Evolutionary conservation across 169 alveolate genomes (phyloP).

Genomic region (Cryptosporidium meleagridis): DNA sequence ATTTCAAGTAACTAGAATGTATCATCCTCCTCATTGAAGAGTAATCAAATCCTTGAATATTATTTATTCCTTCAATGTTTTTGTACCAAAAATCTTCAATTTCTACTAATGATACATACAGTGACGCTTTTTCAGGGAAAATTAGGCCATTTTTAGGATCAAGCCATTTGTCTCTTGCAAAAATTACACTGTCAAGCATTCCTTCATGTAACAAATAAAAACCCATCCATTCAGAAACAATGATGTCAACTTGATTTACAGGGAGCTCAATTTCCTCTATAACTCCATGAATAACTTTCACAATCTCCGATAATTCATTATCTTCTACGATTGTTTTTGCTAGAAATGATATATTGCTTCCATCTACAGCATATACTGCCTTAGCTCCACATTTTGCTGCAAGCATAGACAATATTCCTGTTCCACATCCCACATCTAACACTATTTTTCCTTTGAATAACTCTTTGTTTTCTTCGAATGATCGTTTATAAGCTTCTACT

Average conservation of each 20-base stretch:
- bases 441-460: conserved; percentile 83
- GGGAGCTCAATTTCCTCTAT: conserved; percentile 86
- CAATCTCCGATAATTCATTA: conserved; percentile 80
- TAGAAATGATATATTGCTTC: conserved; percentile 81
- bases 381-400: conserved; percentile 90
- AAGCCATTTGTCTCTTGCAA: conserved; percentile 89
- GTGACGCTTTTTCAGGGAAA: conserved; percentile 60
- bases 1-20: conserved; percentile 24
- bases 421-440: conserved; percentile 90
- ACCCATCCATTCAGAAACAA: conserved; percentile 92
- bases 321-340: conserved; percentile 81
- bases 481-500: conserved; percentile 67
- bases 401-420: conserved; percentile 85
- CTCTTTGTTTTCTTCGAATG: conserved; percentile 71
- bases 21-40: conserved; percentile 37
- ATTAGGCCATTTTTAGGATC: conserved; percentile 53
- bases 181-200: conserved; percentile 87
- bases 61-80: conserved; percentile 42
- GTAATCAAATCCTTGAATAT: conserved; percentile 50
- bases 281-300: conserved; percentile 80
- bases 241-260: conserved; percentile 80
- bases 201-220: conserved; percentile 87
- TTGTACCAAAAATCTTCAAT: conserved; percentile 65
- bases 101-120: conserved; percentile 62
- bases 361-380: conserved; percentile 86